Conservation (phyloP, 257 asterid genomes). For the Ilex asprella region DNA sequence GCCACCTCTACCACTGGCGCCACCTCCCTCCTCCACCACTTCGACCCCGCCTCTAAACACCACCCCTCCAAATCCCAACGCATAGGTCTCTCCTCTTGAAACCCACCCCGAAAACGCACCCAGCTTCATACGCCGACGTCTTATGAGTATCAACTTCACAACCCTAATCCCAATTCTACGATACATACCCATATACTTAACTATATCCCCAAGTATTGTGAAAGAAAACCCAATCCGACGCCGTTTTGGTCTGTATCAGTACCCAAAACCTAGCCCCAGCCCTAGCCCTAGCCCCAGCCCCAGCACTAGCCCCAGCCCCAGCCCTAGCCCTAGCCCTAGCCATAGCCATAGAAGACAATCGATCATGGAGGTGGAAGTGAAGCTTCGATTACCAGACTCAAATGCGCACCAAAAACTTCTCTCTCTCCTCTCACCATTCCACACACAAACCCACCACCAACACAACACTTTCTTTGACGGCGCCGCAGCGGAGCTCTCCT, state of each 20-base stretch:
- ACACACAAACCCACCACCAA: slow-evolving; percentile 61
- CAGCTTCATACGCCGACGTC: background rate
- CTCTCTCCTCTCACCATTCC: slow-evolving; percentile 48
- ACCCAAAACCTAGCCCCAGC: background rate
- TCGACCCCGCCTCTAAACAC: slow-evolving; percentile 59
- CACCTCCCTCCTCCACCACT: slow-evolving; percentile 73
- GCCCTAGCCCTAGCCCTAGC: background rate
- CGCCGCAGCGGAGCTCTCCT: slow-evolving; percentile 47
- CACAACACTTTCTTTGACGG: slow-evolving; percentile 88
- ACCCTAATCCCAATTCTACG: background rate
- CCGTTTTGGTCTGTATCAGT: no score
- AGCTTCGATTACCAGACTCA: slow-evolving; percentile 63
- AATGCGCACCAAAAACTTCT: slow-evolving; percentile 51
- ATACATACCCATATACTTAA: background rate
- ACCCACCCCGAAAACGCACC: no score
- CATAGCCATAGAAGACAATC: background rate
- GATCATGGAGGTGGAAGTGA: slow-evolving; percentile 79
- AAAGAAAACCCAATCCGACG: no score
- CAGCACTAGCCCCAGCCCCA: background rate
- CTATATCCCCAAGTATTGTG: background rate
- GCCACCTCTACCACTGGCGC: slow-evolving; percentile 31
- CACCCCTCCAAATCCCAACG: slow-evolving; percentile 71
- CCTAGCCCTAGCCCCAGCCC: background rate
- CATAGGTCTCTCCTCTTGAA: slow-evolving; percentile 60
- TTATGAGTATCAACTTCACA: background rate